Conservation (phyloP, 768 basidiomycete species). For the Suillus spraguei region DNA sequence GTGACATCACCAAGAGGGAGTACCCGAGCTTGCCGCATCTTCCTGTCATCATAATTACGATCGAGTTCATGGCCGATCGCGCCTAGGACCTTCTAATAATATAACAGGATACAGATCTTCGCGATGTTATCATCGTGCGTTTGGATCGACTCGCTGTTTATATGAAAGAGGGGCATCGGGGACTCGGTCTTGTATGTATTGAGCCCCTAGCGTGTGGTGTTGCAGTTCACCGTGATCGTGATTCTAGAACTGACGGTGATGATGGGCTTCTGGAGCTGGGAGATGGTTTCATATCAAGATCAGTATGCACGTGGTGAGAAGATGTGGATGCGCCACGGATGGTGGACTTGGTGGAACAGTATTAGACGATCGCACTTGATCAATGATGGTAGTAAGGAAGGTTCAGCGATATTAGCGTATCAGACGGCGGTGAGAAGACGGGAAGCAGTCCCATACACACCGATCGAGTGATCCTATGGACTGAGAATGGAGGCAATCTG, state of each 20-base stretch:
- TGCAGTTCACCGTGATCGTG: background rate
- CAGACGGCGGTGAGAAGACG: background rate
- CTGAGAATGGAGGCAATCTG: background rate
- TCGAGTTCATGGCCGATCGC: background rate
- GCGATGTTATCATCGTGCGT: background rate
- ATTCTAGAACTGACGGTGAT: background rate
- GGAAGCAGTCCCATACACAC: background rate
- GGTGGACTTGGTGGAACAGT: background rate
- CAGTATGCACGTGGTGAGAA: background rate
- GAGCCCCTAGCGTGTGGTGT: background rate
- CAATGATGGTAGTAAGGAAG: background rate
- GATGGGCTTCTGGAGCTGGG: background rate
- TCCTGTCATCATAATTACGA: background rate
- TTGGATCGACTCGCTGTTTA: background rate
- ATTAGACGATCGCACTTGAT: background rate
- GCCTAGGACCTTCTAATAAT: background rate
- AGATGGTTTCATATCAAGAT: background rate
- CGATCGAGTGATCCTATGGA: background rate
- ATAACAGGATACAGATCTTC: background rate
- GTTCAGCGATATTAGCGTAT: background rate
- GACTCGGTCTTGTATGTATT: background rate
- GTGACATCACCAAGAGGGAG: background rate
- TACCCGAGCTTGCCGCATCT: background rate
- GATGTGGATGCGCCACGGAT: background rate
- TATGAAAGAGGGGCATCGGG: background rate